A percentile compares a stretch with the other conserved stretches of the same genome.
Evolutionary conservation across 2,329 filamentous ascomycete species (phyloP).

Genomic region (Stachybotrys echinatus): DNA sequence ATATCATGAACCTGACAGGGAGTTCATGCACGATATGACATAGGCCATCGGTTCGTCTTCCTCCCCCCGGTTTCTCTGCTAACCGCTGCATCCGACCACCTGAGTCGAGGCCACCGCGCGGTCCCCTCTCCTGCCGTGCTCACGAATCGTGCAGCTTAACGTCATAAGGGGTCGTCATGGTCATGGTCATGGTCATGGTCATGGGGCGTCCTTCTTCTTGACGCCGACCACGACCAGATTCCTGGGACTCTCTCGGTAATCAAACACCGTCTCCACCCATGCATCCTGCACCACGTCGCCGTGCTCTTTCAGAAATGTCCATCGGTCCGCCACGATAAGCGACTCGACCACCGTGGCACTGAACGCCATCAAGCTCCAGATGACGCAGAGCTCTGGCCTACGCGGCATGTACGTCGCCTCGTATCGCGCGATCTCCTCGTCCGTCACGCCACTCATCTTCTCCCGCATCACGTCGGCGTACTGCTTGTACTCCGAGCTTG

Average conservation of each 20-base stretch:
- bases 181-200: too few relatives aligned
- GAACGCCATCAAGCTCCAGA: constrained; percentile 96
- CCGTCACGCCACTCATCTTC: constrained; percentile 63
- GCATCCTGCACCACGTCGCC: constrained; percentile 61
- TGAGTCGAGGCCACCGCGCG: too few relatives aligned
- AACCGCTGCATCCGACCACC: neutral
- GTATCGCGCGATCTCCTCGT: constrained; percentile 71
- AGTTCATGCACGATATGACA: neutral
- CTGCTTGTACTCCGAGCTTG: constrained; percentile 49
- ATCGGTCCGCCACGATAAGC: constrained; percentile 84
- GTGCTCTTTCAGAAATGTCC: constrained; percentile 81
- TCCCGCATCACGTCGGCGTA: constrained; percentile 57
- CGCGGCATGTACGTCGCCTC: constrained; percentile 56
- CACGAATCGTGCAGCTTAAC: too few relatives aligned
- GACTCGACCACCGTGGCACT: constrained; percentile 86
- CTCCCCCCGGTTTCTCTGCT: neutral
- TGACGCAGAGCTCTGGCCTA: constrained; percentile 76
- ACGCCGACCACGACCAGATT: constrained; percentile 92
- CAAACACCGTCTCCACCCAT: constrained; percentile 94
- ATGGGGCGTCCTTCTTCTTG: constrained; percentile 47
- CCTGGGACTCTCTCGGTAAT: constrained; percentile 77
- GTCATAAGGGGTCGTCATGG: too few relatives aligned
- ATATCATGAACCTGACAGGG: neutral
- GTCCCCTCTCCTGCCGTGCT: too few relatives aligned
- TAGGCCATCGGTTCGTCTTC: too few relatives aligned